Conservation (phyloP, 2,329 filamentous ascomycete genomes). For the Phialophora tarda region DNA sequence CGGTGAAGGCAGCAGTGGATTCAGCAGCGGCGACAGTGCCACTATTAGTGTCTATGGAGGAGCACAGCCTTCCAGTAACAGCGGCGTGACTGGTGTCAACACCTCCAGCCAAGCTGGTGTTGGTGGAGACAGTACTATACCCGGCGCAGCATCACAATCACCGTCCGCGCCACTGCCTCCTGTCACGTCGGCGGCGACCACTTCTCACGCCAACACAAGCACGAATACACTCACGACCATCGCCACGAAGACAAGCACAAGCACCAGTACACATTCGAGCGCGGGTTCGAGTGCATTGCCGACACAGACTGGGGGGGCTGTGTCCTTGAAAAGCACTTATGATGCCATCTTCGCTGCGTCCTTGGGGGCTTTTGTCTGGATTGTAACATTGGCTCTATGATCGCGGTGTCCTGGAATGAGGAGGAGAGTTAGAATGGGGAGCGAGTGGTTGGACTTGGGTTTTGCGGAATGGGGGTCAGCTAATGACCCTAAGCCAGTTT, state of each 20-base stretch:
- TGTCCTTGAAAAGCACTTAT: not conserved
- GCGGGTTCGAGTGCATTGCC: not conserved
- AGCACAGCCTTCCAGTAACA: not conserved
- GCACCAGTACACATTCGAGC: not conserved
- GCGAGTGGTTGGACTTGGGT: no score
- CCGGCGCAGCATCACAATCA: not conserved
- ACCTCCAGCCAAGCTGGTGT: not conserved
- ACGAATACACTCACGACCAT: not conserved
- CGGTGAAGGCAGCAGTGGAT: not conserved
- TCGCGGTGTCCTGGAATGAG: not conserved
- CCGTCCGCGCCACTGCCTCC: not conserved
- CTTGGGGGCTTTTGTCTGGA: conserved; percentile 3
- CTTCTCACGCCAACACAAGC: not conserved
- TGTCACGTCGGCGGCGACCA: not conserved
- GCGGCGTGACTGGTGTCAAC: not conserved
- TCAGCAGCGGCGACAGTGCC: not conserved
- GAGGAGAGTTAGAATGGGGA: no score
- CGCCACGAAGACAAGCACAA: conserved; percentile 6
- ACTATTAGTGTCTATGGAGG: not conserved
- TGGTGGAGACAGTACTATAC: not conserved
- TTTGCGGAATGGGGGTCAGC: not conserved
- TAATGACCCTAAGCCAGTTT: not conserved
- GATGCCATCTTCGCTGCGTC: not conserved
- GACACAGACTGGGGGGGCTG: not conserved
- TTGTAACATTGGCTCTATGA: not conserved